Evolutionary conservation across 2,329 filamentous ascomycete genomes (phyloP), one percentile per base, ranked within the genome.

Genomic region (Phyllachora maydis): DNA sequence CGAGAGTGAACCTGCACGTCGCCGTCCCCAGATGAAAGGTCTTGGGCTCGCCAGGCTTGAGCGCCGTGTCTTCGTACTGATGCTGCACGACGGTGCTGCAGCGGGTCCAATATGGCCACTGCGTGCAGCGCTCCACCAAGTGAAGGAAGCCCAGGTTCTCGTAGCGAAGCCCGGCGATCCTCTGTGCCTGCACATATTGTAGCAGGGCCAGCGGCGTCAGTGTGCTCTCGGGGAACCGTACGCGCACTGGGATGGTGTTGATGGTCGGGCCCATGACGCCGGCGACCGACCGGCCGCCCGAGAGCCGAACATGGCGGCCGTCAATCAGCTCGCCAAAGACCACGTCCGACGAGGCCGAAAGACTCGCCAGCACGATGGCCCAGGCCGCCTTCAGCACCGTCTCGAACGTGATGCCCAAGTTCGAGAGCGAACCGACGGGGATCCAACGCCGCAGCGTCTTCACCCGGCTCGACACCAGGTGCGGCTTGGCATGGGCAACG

Each of bases 371-470:
- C 0, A 59, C 52, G 28, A 61, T 52, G 1, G 60, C 55, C 62
- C 65, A 70, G 0, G 62, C 62, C 0, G 59, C 54, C 36, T 65
- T 65, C 16, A 68, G 45, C 3, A 68, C 49, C 0, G 57, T 54
- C 28, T 61, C 56, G 18, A 59, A 57, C 0, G 49, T 46, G 28
- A 63, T 48, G 6, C 50, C 52, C 4, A 58, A 41, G 17, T 49
- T 50, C 6, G 46, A 34, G 4, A 57, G 36, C 7, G 51, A 46
- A 5, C 46, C 47, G 1, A 57, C 36, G 1, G 49, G 33, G 11
- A 56, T 45, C 11, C 45, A 46, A 26, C 52, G 45, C 4, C 37
- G 39, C 6, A 60, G 27, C 1, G 47, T 53, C 28, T 45, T 50
- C 26, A 46, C 42, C 22, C 45, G 47, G 9, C 38, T 41, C 6